Evolutionary conservation across 176 grass and related monocot genomes (phyloP), one percentile per base, ranked within the genome.

Genomic region (Sorghum bicolor): DNA sequence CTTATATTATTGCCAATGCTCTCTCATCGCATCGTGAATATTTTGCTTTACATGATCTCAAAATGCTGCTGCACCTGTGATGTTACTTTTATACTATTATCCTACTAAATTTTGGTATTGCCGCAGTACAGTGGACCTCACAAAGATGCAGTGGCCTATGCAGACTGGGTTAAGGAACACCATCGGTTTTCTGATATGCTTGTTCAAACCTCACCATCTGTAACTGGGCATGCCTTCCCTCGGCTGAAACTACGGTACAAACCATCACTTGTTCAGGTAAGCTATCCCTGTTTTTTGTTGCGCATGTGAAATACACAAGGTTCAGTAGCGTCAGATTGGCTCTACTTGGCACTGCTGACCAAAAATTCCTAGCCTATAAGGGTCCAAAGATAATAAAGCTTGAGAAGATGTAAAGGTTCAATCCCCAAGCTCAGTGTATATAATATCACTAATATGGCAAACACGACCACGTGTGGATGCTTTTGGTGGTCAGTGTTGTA

Each of bases 221-320:
- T 77, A 83, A 72, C 25, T 40, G 91, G 85, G 9, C 96, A 98
- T 92, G 93, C 93, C 76, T 98, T 98, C 41, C 96, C 96, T 83
- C 89, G 91, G 6, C 43, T 98, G 73, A 98, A 90, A 80, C 84
- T 98, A 77, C 89, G 91, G 44, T 95, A 95, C 78, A 95, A 92
- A 82, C 91, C 89, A 82, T 95, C 96, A 39, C 91, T 98, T 93
- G 89, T 98, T 62, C 96, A 98, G 90, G 96, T 90, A 86, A 86
- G 52, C 34, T 39, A 71, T 63, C 3, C 2, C 30, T 81, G 13
- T 64, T 38, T 75, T 66, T 28, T 78, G 4, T 50, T 70, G 24
- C 62, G 20, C 25, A 61, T 28, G 12, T 28, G 12, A 43, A 52
- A 55, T 50, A 41, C 70, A 62, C 63, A 84, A 25, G 16, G 47